phyloP scores from a whole-genome alignment of 2,329 filamentous ascomycete species.

The Phialophora verrucosa region DNA sequence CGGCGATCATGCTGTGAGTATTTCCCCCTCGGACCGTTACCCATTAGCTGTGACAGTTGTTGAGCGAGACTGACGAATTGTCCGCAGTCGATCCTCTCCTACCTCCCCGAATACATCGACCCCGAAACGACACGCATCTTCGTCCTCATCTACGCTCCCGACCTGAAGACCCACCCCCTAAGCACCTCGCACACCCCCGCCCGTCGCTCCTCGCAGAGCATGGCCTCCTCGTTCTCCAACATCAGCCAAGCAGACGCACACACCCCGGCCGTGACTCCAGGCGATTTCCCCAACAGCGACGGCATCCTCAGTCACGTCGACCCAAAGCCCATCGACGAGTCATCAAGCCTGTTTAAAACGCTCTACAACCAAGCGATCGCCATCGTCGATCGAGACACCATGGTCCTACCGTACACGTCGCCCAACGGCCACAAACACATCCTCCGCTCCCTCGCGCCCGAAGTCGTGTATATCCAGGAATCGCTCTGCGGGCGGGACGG shows the following conservation, averaged over 20 bases:
- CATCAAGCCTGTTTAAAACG: constrained; percentile 71
- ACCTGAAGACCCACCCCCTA: constrained; percentile 69
- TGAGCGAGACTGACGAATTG: constrained; percentile 20
- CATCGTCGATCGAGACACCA: constrained; percentile 81
- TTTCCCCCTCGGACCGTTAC: background rate
- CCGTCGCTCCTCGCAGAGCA: constrained; percentile 56
- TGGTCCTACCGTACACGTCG: constrained; percentile 88
- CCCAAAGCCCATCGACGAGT: constrained; percentile 46
- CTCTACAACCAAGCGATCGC: constrained; percentile 78
- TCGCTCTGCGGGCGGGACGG: constrained; percentile 79
- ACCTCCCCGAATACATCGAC: constrained; percentile 80
- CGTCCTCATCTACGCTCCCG: constrained; percentile 85
- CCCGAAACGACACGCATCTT: constrained; percentile 77
- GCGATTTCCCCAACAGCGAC: constrained; percentile 56
- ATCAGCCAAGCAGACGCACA: constrained; percentile 75
- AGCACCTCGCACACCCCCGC: constrained; percentile 46
- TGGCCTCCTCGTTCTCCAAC: constrained; percentile 79
- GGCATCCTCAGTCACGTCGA: constrained; percentile 59
- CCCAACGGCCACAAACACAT: constrained; percentile 84
- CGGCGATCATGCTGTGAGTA: constrained; percentile 81
- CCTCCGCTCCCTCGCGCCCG: constrained; percentile 81
- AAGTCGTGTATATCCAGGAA: constrained; percentile 86
- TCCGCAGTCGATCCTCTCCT: constrained; percentile 80
- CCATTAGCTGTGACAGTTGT: background rate
- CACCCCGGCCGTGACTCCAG: constrained; percentile 69